Evolutionary conservation across 2,329 filamentous ascomycete genomes (phyloP).

Genomic region (Xylaria multiplex): DNA sequence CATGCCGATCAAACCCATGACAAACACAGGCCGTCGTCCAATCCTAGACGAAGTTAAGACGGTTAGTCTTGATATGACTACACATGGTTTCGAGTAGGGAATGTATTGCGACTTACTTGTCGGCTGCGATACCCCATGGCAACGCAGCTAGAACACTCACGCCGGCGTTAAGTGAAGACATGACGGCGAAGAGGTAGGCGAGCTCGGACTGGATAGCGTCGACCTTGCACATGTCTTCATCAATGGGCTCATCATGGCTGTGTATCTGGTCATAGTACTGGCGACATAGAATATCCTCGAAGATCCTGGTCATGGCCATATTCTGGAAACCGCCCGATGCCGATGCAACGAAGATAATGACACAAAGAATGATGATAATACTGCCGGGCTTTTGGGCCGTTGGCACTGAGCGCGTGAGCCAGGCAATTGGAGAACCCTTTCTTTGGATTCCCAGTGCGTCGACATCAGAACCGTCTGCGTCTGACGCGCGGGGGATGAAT

Average conservation of each 20-base stretch:
- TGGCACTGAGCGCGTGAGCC: conserved; percentile 11
- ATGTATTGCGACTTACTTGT: conserved; percentile 45
- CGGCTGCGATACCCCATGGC: conserved; percentile 53
- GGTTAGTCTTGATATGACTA: neutral
- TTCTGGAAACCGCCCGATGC: conserved; percentile 46
- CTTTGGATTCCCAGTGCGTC: neutral
- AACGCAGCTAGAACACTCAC: conserved; percentile 50
- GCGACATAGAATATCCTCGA: conserved; percentile 54
- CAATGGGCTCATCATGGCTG: conserved; percentile 45
- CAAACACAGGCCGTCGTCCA: conserved; percentile 51
- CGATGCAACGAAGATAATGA: conserved; percentile 47
- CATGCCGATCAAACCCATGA: conserved; percentile 48
- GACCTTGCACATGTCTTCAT: conserved; percentile 52
- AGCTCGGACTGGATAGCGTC: conserved; percentile 51
- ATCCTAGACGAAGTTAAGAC: conserved; percentile 42
- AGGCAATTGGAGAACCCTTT: conserved; percentile 19
- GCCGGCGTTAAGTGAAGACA: conserved; percentile 46
- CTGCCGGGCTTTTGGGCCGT: conserved; percentile 24
- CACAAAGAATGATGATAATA: conserved; percentile 46
- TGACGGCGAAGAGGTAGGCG: conserved; percentile 50
- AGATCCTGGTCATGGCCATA: conserved; percentile 50
- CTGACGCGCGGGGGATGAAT: conserved; percentile 8
- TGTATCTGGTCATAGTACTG: conserved; percentile 48
- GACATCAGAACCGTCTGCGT: neutral
- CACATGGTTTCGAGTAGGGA: neutral